phyloP scores from a whole-genome alignment of 768 basidiomycete genomes.

The Agaricus subrufescens region DNA sequence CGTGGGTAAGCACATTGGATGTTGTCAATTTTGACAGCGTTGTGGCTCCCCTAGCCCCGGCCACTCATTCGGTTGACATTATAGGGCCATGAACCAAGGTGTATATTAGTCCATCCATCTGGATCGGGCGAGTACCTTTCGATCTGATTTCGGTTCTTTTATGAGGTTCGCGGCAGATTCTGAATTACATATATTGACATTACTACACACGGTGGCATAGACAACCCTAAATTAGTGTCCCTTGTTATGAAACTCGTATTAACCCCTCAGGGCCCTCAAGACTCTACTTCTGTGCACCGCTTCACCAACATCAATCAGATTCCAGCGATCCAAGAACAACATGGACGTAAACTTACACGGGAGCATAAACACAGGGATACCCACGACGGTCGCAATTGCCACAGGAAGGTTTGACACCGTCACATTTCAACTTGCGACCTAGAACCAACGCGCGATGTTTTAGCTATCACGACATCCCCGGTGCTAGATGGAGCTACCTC shows the following conservation, averaged over 20 bases:
- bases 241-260: neutral
- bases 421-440: constrained; percentile 49
- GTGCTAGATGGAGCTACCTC: constrained; percentile 36
- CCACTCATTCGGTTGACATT: no score
- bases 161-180: constrained; percentile 9
- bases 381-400: constrained; percentile 60
- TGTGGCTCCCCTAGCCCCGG: no score
- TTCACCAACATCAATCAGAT: constrained; percentile 2
- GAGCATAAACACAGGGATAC: constrained; percentile 53
- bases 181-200: constrained; percentile 1
- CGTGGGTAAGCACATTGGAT: no score
- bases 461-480: neutral
- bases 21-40: no score
- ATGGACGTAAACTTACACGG: constrained; percentile 50
- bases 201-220: neutral
- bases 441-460: neutral
- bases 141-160: neutral
- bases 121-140: neutral
- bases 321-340: constrained; percentile 1
- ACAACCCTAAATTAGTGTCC: constrained; percentile 3
- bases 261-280: neutral
- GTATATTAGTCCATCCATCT: no score
- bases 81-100: no score
- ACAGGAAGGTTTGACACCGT: constrained; percentile 59
- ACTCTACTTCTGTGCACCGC: neutral